Conservation (phyloP, 1,284 basidiomycete species). For the Cutaneotrichosporon sp. region DNA sequence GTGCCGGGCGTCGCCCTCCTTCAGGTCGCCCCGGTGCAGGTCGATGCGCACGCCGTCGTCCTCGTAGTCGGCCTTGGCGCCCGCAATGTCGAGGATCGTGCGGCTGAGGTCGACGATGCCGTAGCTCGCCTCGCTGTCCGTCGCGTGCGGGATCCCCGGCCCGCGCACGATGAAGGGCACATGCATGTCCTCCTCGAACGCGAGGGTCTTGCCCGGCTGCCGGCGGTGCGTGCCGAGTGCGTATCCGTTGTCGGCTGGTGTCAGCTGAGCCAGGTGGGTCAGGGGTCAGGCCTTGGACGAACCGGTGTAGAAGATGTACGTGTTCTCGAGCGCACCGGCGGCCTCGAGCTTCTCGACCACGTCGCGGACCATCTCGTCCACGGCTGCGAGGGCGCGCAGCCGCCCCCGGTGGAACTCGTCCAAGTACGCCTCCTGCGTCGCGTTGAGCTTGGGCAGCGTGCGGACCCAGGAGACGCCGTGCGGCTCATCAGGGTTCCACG, state of each 20-base stretch:
- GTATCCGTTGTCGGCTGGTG: constrained; percentile 41
- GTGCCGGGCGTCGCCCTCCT: constrained; percentile 17
- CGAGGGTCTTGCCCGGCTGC: constrained; percentile 44
- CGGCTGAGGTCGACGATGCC: constrained; percentile 41
- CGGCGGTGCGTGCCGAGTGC: constrained; percentile 41
- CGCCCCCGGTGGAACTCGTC: constrained; percentile 45
- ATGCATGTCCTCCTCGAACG: constrained; percentile 45
- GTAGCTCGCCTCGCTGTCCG: constrained; percentile 28
- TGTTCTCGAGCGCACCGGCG: constrained; percentile 39
- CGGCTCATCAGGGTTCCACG: constrained; percentile 35
- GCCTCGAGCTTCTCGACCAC: constrained; percentile 35
- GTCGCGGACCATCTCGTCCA: constrained; percentile 44
- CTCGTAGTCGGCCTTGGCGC: constrained; percentile 32
- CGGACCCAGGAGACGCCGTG: constrained; percentile 41
- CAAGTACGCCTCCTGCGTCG: constrained; percentile 37
- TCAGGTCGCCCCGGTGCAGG: constrained; percentile 6
- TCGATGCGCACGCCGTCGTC: constrained; percentile 39
- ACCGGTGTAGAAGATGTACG: constrained; percentile 38
- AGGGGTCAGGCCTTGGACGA: too few relatives aligned
- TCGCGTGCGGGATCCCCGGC: constrained; percentile 29
- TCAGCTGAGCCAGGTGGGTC: too few relatives aligned
- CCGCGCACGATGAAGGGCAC: constrained; percentile 40
- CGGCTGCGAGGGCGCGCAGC: constrained; percentile 35
- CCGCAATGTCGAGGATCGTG: constrained; percentile 43
- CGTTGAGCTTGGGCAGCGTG: constrained; percentile 35